Conservation (phyloP, 2,329 filamentous ascomycete species). For the Colletotrichum caudatum region DNA sequence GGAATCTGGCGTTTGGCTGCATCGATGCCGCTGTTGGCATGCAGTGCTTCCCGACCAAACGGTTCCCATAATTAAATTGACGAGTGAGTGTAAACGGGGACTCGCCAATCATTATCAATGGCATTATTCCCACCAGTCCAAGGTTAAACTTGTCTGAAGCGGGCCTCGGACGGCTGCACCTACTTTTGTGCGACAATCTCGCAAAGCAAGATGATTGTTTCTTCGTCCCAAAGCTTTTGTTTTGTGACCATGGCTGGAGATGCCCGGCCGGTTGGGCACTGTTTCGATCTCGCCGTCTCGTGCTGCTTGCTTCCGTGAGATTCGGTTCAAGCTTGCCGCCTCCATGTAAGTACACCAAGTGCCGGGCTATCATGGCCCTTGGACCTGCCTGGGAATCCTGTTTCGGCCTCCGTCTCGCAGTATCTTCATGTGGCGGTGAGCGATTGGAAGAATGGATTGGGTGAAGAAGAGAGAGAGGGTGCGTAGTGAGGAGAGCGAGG, state of each 20-base stretch:
- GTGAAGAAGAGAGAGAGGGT: slow-evolving; percentile 20
- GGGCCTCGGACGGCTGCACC: slow-evolving; percentile 39
- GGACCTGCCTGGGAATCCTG: background rate
- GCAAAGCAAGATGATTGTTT: slow-evolving; percentile 35
- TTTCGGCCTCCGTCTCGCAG: background rate
- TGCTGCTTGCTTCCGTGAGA: slow-evolving; percentile 9
- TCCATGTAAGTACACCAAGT: background rate
- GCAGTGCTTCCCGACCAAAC: slow-evolving; percentile 43
- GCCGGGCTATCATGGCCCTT: background rate
- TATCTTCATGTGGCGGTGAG: slow-evolving; percentile 34
- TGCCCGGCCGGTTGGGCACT: slow-evolving; percentile 18
- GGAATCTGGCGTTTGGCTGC: slow-evolving; percentile 46
- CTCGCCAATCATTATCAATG: slow-evolving; percentile 41
- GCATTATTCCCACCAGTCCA: slow-evolving; percentile 38
- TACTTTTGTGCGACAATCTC: slow-evolving; percentile 31
- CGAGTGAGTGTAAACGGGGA: slow-evolving; percentile 41
- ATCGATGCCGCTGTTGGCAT: slow-evolving; percentile 44
- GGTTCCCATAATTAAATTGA: slow-evolving; percentile 35
- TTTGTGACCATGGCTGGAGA: background rate
- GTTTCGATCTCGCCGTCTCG: slow-evolving; percentile 16
- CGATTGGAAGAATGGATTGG: slow-evolving; percentile 13
- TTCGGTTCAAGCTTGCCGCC: slow-evolving; percentile 10
- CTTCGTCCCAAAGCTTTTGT: slow-evolving; percentile 10
- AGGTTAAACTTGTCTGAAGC: slow-evolving; percentile 40
- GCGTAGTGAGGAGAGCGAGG: background rate